Base-by-base conservation (phyloP, 73 alveolate genomes). In the Blepharisma stoltei region DNA sequence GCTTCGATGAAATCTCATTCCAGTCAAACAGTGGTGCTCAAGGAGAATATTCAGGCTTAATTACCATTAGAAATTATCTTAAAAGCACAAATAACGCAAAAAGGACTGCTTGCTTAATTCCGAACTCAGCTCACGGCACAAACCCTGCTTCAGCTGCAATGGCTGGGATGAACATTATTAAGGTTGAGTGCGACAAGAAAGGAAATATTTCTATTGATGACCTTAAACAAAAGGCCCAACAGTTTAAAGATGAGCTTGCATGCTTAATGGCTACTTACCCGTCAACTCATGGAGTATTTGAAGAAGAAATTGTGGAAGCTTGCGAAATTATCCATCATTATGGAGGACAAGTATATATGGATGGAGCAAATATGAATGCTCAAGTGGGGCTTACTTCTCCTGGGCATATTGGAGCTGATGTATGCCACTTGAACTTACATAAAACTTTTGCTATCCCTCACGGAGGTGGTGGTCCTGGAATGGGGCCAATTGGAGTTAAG, bases 391-490 rank as follows among this genome's bases (percentile, higher is more conserved):
- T 82, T 48, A 95, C 99, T 9, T 83, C 95, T 48, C 98, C 98
- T 14, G 99, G 97, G 48, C 70, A 67, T 44, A 83, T 95, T 52
- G 99, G 99, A 5, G 99, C 97, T 32, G 96, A 86, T 73, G 94
- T 88, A 49, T 90, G 98, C 85, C 98, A 92, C 73, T 79, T 92
- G 73, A 92, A 92, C 85, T 83, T 92, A 44, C 98, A 92, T 84
- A 92, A 92, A 83, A 92, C 98, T 60, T 92, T 95, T 84, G 77
- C 93, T 47, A 95, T 95, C 66, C 99, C 99, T 21, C 99, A 95
- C 78, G 99, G 99, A 20, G 99, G 99, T 23, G 99, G 99, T 37
- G 99, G 99, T 27, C 99, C 99, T 1, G 99, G 99, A 60, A 84
- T 95, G 88, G 99, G 99, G 7, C 97, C 99, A 27, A 95, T 95